Evolutionary conservation across 352 stramenopile species (phyloP), one percentile per base, ranked within the genome.

Genomic region (Globisporangium iwayamae): DNA sequence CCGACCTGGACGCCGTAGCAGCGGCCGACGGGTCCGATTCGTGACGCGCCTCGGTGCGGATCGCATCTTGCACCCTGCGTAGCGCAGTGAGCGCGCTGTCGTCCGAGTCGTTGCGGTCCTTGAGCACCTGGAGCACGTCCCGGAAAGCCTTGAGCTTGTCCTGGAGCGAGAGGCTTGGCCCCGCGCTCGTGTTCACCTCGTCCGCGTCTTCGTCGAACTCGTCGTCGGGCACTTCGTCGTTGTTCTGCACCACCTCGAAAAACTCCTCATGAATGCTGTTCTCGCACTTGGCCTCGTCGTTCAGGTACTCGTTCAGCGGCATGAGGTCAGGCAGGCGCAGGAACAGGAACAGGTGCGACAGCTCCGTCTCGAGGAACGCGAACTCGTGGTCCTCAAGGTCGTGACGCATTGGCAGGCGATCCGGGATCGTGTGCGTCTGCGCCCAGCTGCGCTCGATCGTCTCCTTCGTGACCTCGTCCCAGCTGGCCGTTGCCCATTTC

Each of bases 101-200:
- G 39, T 90, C 83, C 8, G 70, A 67, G 55, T 91, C 83, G 48
- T 74, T 87, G 41, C 83, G 79, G 62, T 90, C 83, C 51, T 91
- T 90, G 9, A 91, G 48, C 34, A 91, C 81, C 48, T 91, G 80
- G 0, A 91, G 68, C 30, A 90, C 83, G 50, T 91, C 83, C 22
- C 85, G 81, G 65, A 93, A 91, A 6, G 85, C 85, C 38, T 90
- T 87, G 25, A 93, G 63, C 47, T 93, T 90, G 54, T 93, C 85
- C 60, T 93, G 85, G 8, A 90, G 60, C 34, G 85, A 89, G 28
- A 89, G 63, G 14, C 74, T 85, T 1, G 67, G 43, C 16, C 13
- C 43, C 9, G 68, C 66, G 5, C 63, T 60, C 8, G 46, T 48
- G 9, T 45, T 57, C 4, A 66, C 53, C 34, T 86, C 80, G 47